These are phyloP conservation scores for Emericellopsis atlantica DNA, from an alignment of 2,329 filamentous ascomycete species.

Conservation along the genomic window DNA sequence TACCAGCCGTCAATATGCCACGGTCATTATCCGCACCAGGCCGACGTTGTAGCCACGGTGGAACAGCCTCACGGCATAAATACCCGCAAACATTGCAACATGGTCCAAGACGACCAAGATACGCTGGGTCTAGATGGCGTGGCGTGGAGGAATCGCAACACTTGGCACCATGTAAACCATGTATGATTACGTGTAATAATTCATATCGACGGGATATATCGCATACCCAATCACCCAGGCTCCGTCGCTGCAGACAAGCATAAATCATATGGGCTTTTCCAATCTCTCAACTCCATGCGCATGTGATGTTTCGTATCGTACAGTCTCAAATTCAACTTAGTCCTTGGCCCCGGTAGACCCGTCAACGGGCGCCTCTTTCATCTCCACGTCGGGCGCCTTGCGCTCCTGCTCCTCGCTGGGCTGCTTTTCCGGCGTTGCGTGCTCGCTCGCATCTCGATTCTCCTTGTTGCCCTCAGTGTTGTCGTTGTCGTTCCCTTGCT, in stretches of 20 bases:
- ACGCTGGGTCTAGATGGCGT: too few species aligned
- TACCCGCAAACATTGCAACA: too few species aligned
- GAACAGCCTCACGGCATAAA: too few species aligned
- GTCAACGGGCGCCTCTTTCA: slow-evolving; percentile 10
- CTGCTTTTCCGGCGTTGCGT: slow-evolving; percentile 3
- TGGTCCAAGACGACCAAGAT: too few species aligned
- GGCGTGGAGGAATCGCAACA: too few species aligned
- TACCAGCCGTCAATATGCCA: too few species aligned
- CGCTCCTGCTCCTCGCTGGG: slow-evolving; percentile 1
- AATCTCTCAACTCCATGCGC: not conserved
- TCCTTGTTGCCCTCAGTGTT: slow-evolving; percentile 31
- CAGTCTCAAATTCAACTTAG: not conserved
- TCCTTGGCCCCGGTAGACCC: slow-evolving; percentile 3
- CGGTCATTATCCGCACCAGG: too few species aligned
- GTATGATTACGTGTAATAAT: not conserved
- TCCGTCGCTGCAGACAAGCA: not conserved
- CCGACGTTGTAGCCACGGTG: too few species aligned
- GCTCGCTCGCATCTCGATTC: slow-evolving; percentile 19
- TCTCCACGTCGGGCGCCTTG: slow-evolving; percentile 16
- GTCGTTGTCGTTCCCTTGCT: too few species aligned
- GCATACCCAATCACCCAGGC: not conserved
- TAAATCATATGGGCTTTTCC: not conserved
- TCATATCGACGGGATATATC: too few species aligned
- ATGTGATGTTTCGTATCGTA: too few species aligned
- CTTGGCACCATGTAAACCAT: not conserved